Base-by-base conservation (phyloP, 495 filamentous ascomycete genomes). In the Parachaetomium inaequale region DNA sequence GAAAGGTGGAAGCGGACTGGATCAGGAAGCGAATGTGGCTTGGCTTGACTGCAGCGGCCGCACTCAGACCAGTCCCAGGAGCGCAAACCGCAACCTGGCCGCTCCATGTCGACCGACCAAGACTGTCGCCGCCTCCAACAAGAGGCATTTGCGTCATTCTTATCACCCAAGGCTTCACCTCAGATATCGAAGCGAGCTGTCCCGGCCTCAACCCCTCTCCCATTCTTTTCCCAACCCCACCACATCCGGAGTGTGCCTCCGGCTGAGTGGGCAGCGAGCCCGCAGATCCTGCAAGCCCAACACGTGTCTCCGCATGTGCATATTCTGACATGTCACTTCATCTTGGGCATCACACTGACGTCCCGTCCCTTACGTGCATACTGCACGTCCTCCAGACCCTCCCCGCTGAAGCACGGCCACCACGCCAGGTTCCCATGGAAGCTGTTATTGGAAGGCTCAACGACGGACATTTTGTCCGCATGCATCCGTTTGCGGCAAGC, bases 281-380 rank as follows among this genome's bases (percentile, higher is more conserved):
- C 32, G 43, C 23, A 59, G 34, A 60, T 43, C 58, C 42, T 52
- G 58, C 58, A 53, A 50, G 46, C 36, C 46, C 25, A 51, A 42
- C 58, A 53, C 47, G 58, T 60, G 58, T 32, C 26, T 51, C 25
- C 31, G 34, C 36, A 26, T 43, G 6, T 19, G 25, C 21, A 19
- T 26, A 29, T 40, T 29, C 34, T 42, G 46, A 40, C 34, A 15
- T 58, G 42, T 53, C 58, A 31, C 11, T 42, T 49, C 23, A 26
- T 7, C 32, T 28, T 29, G 31, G 32, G 31, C 46, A 50, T 38
- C 42, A 58, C 19, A 28, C 12, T n/a, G 7, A 10, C 28, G 8
- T 28, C 10, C 14, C 19, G 7, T 15, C 10, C 25, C 45, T 38
- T 15, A 58, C 40, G 10, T 58, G 40, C 55, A 58, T 46, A 46